These are phyloP conservation scores for Echinosophora koreensis DNA, from an alignment of 306 rosid species.

Conservation along the genomic window DNA sequence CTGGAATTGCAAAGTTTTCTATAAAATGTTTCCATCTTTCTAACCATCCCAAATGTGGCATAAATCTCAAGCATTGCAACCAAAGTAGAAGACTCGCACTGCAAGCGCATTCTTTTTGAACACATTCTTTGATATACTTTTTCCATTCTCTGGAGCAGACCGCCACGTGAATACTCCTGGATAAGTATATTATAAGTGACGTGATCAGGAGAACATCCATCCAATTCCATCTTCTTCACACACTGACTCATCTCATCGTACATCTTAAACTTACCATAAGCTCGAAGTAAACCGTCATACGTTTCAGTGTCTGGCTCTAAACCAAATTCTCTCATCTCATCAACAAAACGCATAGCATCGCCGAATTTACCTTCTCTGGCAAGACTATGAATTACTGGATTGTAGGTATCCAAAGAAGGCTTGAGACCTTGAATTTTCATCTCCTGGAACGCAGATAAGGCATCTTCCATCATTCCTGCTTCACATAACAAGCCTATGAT, in stretches of 20 bases:
- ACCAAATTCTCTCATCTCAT: conserved; percentile 65
- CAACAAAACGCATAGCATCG: conserved; percentile 55
- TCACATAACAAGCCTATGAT: conserved; percentile 59
- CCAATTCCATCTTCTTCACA: conserved; percentile 67
- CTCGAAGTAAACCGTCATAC: conserved; percentile 71
- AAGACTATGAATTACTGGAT: conserved; percentile 65
- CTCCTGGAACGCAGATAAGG: conserved; percentile 57
- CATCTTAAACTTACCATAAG: conserved; percentile 73
- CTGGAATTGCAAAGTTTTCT: conserved; percentile 54
- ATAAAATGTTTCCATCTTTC: conserved; percentile 75
- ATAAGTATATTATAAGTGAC: conserved; percentile 73
- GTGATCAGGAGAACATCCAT: conserved; percentile 69
- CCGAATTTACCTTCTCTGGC: conserved; percentile 58
- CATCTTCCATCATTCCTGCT: conserved; percentile 68
- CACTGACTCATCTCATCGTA: conserved; percentile 75
- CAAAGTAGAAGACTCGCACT: conserved; percentile 58
- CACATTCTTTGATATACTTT: conserved; percentile 62
- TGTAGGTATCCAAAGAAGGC: conserved; percentile 62
- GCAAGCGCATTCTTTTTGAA: conserved; percentile 68
- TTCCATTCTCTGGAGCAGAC: conserved; percentile 70
- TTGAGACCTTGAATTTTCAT: conserved; percentile 59
- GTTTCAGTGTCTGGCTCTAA: conserved; percentile 61
- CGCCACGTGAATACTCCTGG: conserved; percentile 70
- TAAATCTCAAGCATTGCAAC: conserved; percentile 79
- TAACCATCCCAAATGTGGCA: conserved; percentile 68